Evolutionary conservation across 495 filamentous ascomycete genomes (phyloP), one percentile per base, ranked within the genome.

Genomic region (Tuber magnatum): DNA sequence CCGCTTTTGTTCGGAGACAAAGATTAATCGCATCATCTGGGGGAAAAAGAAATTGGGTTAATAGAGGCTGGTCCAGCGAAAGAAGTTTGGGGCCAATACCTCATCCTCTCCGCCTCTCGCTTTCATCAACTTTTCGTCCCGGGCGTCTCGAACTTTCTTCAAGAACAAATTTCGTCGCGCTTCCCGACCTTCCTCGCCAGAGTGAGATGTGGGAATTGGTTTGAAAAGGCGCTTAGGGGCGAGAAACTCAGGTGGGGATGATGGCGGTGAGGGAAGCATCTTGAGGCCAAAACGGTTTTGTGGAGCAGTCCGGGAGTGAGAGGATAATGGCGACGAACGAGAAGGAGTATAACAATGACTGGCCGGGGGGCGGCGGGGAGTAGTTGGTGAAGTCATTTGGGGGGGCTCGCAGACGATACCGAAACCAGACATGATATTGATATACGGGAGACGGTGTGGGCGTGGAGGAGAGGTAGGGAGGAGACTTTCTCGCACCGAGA

Each of bases 81-180:
- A 65, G 14, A 14, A 65, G 8, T 35, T 65, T 35, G 16, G 48
- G 40, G 22, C 44, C 28, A 84, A 41, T 85, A 96, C 89, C 87
- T 96, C 91, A 74, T 97, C 93, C 69, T 92, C 91, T 2, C 92
- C 85, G 56, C 89, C 88, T 84, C 93, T 86, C 83, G 88, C 74
- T 83, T 90, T 83, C 88, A 90, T 89, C 83, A 87, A 80, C 80
- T 84, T 86, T 22, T 92, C 89, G 12, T 97, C 92, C 5, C 90
- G 86, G 51, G 88, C 87, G 76, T 90, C 88, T 80, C 89, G 86
- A n/a, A 97, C 90, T 71, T 90, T 92, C 79, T 91, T 89, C 42
- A 97, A 84, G 79, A 96, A 99, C 72, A 92, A 78, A 14, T 87
- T 85, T 51, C 91, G 85, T 74, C 90, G 83, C 70, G 85, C 83